Evolutionary conservation across 2,329 filamentous ascomycete genomes (phyloP).

Genomic region (Xylaria sp.): DNA sequence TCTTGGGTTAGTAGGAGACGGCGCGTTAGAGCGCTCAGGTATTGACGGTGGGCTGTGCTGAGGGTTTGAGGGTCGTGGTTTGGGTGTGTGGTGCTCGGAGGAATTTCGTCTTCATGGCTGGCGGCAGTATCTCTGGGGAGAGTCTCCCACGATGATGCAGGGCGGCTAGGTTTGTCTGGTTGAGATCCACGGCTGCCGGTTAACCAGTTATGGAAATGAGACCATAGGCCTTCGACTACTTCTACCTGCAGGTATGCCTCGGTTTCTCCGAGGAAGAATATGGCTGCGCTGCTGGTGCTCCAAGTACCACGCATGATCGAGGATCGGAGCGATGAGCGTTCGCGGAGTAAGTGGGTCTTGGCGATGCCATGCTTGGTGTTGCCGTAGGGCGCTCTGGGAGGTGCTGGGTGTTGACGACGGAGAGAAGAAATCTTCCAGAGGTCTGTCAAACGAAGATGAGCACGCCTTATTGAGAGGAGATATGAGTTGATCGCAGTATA

Average conservation of each 20-base stretch:
- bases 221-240: constrained; percentile 81
- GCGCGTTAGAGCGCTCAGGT: constrained; percentile 71
- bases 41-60: constrained; percentile 77
- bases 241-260: constrained; percentile 90
- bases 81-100: constrained; percentile 22
- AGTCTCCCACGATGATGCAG: constrained; percentile 2
- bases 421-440: constrained; percentile 86
- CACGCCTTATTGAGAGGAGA: constrained; percentile 81
- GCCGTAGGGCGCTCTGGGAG: constrained; percentile 68
- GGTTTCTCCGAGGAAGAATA: constrained; percentile 88
- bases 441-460: constrained; percentile 81
- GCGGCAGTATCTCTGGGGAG: not conserved
- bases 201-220: constrained; percentile 79
- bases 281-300: constrained; percentile 85
- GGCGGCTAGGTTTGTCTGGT: constrained; percentile 26
- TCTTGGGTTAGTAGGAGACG: constrained; percentile 66
- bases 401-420: constrained; percentile 76
- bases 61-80: constrained; percentile 84
- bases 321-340: constrained; percentile 67
- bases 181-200: constrained; percentile 46
- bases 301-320: constrained; percentile 80
- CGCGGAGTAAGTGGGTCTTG: constrained; percentile 65
- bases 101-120: constrained; percentile 18
- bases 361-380: constrained; percentile 65
- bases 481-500: constrained; percentile 91